Evolutionary conservation across 1,284 basidiomycete genomes (phyloP).

Genomic region (Apiotrichum sp.): DNA sequence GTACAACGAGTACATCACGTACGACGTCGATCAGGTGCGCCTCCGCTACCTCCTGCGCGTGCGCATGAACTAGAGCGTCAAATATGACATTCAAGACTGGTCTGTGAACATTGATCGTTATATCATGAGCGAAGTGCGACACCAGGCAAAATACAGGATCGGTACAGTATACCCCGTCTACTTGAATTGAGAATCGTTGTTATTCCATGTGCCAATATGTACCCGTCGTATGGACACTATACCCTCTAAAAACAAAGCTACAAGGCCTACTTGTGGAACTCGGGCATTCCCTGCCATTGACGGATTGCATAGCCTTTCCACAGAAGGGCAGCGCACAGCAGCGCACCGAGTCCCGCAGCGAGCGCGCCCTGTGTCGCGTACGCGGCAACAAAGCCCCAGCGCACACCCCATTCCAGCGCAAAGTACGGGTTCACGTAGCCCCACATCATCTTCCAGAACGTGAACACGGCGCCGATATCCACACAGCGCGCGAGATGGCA

Average conservation of each 20-base stretch:
- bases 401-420: conserved; percentile 31
- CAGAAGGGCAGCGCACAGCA: conserved; percentile 24
- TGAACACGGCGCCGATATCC: conserved; percentile 42
- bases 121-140: too few relatives aligned
- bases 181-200: too few relatives aligned
- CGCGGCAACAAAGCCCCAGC: conserved; percentile 22
- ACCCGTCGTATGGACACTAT: too few relatives aligned
- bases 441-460: conserved; percentile 44
- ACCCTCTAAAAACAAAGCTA: too few relatives aligned
- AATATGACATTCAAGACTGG: too few relatives aligned
- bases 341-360: conserved; percentile 25
- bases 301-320: conserved; percentile 25
- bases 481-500: conserved; percentile 32
- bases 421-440: conserved; percentile 43
- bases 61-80: background rate
- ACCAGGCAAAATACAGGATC: too few relatives aligned
- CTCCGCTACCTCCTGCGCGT: conserved; percentile 22
- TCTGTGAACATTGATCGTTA: too few relatives aligned
- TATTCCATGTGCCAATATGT: too few relatives aligned
- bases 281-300: conserved; percentile 27
- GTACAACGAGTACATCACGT: conserved; percentile 23
- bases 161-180: too few relatives aligned
- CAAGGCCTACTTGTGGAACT: background rate
- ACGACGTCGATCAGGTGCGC: conserved; percentile 13
- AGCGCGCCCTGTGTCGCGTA: conserved; percentile 37